phyloP scores from a whole-genome alignment of 1,284 basidiomycete species.

The Cerrena zonata region DNA sequence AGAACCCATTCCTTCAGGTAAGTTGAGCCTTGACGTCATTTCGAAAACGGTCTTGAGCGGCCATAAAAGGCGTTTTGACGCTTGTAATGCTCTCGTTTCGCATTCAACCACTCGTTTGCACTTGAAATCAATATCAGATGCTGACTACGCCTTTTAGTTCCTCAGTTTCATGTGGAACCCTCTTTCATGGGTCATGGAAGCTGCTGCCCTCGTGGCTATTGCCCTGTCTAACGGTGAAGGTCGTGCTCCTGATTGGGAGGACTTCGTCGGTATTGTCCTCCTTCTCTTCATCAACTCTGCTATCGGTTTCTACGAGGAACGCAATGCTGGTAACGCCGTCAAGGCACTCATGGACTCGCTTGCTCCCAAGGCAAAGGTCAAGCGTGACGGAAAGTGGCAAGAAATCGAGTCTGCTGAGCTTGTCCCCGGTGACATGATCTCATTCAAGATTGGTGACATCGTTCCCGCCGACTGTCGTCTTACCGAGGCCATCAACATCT shows the following conservation, averaged over 20 bases:
- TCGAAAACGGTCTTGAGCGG: constrained; percentile 1
- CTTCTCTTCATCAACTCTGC: constrained; percentile 91
- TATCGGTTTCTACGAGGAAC: constrained; percentile 98
- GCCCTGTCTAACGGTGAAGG: constrained; percentile 89
- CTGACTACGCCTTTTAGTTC: constrained; percentile 53
- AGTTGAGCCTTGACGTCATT: constrained; percentile 15
- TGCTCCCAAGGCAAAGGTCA: constrained; percentile 92
- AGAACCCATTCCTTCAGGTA: constrained; percentile 82
- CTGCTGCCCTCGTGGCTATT: constrained; percentile 92
- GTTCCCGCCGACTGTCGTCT: constrained; percentile 95
- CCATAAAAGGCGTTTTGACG: too few species aligned
- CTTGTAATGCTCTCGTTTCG: too few species aligned
- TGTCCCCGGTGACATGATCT: constrained; percentile 88
- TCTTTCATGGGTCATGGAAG: constrained; percentile 99
- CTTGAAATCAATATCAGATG: constrained; percentile 2
- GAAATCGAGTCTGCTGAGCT: constrained; percentile 86
- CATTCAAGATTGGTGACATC: constrained; percentile 97
- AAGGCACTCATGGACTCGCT: constrained; percentile 99
- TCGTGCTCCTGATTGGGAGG: constrained; percentile 88
- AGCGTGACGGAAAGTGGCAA: constrained; percentile 75
- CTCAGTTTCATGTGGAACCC: constrained; percentile 98
- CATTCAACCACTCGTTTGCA: too few species aligned
- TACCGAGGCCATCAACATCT: constrained; percentile 90
- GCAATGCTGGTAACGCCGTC: constrained; percentile 95
- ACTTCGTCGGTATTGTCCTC: constrained; percentile 94